Base-by-base conservation (phyloP, 75 land plant species). In the Adiantum capillusveneris region DNA sequence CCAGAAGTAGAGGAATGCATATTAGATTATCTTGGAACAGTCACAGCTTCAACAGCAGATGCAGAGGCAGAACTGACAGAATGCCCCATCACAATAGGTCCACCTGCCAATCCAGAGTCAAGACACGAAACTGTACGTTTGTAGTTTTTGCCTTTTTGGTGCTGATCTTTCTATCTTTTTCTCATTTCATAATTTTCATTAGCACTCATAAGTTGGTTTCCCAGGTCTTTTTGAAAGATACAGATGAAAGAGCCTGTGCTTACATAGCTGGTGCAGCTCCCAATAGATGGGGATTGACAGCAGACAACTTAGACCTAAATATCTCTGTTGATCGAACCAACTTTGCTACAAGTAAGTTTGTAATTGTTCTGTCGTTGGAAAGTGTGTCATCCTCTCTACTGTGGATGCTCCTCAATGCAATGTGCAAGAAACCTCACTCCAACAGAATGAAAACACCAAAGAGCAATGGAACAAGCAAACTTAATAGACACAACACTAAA, bases 241-340 rank as follows among this genome's bases (percentile, higher is more conserved):
- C 99, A 29, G 99, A 95, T 82, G 99, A 95, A 64, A 77, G 99
- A 68, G 99, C 99, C 48, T 95, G 99, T 81, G 96, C 99, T 42
- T 95, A 95, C 56, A 80, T 95, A 57, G 88, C 99, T 59, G 99
- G 99, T 37, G 88, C 92, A 60, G 88, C 93, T 24, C 99, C 99
- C 25, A 95, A 90, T 63, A 81, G 99, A 30, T 95, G 97, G 99
- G 99, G 99, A 25, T 80, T 81, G 51, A 80, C 97, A 34, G 58
- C 67, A 54, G 93, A 95, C 51, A 97, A 97, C 1, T 45, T 66
- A 21, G 88, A 90, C 64, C 76, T 95, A 11, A 75, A 75, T 53
- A 48, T 43, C 44, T 25, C 68, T 11, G 43, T 74, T 44, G 73
- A 75, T 31, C 68, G 9, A 19, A 26, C 28, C 25, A 53, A 26